Conservation (phyloP, 2,329 filamentous ascomycete genomes). For the Graphilbum ipis-grandicollis region DNA sequence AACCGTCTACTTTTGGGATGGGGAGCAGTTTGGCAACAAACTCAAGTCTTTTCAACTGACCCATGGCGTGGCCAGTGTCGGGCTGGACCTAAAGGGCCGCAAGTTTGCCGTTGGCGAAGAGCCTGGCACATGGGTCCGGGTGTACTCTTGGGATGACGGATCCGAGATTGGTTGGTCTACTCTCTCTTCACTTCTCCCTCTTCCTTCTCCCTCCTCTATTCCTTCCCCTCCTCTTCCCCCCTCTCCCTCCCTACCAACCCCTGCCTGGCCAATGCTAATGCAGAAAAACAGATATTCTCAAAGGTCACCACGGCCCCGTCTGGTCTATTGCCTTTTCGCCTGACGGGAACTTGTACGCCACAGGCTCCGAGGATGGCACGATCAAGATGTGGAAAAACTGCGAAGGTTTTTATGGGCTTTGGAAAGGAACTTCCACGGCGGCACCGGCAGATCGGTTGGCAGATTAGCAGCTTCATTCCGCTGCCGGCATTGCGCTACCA, state of each 20-base stretch:
- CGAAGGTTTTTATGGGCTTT: constrained; percentile 46
- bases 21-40: constrained; percentile 46
- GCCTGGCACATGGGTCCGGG: constrained; percentile 89
- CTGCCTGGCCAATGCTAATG: neutral
- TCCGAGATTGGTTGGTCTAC: constrained; percentile 51
- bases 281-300: constrained; percentile 55
- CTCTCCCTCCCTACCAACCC: neutral
- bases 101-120: constrained; percentile 83
- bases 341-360: constrained; percentile 90
- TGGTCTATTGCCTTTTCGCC: constrained; percentile 94
- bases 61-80: constrained; percentile 82
- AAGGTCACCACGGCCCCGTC: constrained; percentile 92
- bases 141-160: constrained; percentile 76
- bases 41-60: constrained; percentile 67
- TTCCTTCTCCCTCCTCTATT: neutral
- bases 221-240: neutral
- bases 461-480: constrained; percentile 18
- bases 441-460: constrained; percentile 14
- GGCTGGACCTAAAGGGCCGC: constrained; percentile 62
- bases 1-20: constrained; percentile 82
- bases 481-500: neutral
- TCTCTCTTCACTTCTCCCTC: neutral
- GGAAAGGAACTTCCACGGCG: constrained; percentile 27
- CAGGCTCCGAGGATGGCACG: constrained; percentile 90
- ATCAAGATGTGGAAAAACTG: constrained; percentile 81